Conservation (phyloP, 306 rosid genomes). For the Hippophae rhamnoides region DNA sequence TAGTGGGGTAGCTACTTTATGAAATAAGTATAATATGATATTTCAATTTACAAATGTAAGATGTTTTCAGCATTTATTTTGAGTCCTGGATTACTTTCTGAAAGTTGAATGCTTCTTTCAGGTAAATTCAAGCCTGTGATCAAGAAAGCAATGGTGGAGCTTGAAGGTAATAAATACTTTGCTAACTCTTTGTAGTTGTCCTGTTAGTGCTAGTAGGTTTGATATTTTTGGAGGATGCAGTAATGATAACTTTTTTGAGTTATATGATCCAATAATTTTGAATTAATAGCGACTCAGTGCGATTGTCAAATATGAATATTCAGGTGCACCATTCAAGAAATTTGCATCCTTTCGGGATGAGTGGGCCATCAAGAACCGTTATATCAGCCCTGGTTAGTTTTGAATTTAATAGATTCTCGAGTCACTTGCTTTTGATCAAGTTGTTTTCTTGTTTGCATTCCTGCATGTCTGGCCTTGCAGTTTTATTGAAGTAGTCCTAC, state of each 20-base stretch:
- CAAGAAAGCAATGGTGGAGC: constrained; percentile 96
- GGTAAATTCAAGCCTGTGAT: constrained; percentile 89
- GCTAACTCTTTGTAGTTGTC: not conserved
- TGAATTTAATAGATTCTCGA: not conserved
- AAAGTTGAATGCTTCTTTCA: constrained; percentile 10
- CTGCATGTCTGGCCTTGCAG: not conserved
- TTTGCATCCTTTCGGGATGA: constrained; percentile 67
- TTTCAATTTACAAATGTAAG: too few species aligned
- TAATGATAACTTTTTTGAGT: not conserved
- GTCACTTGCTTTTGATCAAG: too few species aligned
- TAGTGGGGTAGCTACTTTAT: too few species aligned
- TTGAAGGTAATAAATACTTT: constrained; percentile 46
- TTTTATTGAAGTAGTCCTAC: too few species aligned
- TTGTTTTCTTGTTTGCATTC: not conserved
- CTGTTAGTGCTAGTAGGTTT: too few species aligned
- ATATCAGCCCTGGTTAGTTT: constrained; percentile 56
- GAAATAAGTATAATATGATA: too few species aligned
- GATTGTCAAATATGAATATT: too few species aligned
- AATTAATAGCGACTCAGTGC: too few species aligned
- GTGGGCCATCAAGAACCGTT: constrained; percentile 73
- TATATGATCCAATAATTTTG: constrained; percentile 4
- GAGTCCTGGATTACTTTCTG: too few species aligned
- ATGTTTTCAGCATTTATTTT: too few species aligned
- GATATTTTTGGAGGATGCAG: not conserved
- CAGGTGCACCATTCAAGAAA: constrained; percentile 83